These are phyloP conservation scores for Apophysomyces variabilis DNA, from an alignment of 371 early-diverging fungal species.

Conservation along the genomic window DNA sequence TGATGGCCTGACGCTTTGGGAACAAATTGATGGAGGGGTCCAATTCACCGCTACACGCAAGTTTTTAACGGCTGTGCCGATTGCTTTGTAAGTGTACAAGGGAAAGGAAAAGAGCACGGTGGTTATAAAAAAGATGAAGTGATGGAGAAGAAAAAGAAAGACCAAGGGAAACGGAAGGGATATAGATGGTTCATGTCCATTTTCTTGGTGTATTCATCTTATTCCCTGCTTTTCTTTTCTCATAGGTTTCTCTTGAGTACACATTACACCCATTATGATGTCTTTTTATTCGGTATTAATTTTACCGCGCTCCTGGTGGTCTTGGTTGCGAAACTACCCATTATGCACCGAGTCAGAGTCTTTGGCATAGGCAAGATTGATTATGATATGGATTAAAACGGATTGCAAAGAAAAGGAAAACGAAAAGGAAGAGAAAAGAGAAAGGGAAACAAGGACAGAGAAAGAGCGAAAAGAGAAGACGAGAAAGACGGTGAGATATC, in stretches of 20 bases:
- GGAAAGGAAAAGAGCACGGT: background rate
- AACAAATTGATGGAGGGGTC: slow-evolving; percentile 96
- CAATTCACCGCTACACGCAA: slow-evolving; percentile 98
- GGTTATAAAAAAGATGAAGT: no score
- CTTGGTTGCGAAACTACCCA: slow-evolving; percentile 91
- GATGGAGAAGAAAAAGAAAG: background rate
- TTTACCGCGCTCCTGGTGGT: slow-evolving; percentile 80
- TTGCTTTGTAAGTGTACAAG: slow-evolving; percentile 76
- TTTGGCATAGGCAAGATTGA: slow-evolving; percentile 78
- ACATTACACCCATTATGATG: slow-evolving; percentile 94
- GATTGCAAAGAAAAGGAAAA: background rate
- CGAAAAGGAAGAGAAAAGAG: no score
- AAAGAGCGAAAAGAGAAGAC: no score
- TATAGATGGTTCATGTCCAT: background rate
- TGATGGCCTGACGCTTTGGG: slow-evolving; percentile 95
- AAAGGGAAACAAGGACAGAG: no score
- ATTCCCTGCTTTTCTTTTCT: slow-evolving; percentile 11
- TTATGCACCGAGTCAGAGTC: slow-evolving; percentile 93
- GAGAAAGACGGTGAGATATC: no score
- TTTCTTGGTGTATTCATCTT: no score
- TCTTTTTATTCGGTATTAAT: slow-evolving; percentile 86
- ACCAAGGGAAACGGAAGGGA: background rate
- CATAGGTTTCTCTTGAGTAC: slow-evolving; percentile 92
- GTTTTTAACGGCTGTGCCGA: slow-evolving; percentile 92
- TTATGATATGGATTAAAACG: slow-evolving; percentile 28